A percentile compares a stretch with the other conserved stretches of the same genome.
These are phyloP conservation scores for Aureobasidium lini DNA, from an alignment of 2,329 filamentous ascomycete species.

Conservation along the genomic window DNA sequence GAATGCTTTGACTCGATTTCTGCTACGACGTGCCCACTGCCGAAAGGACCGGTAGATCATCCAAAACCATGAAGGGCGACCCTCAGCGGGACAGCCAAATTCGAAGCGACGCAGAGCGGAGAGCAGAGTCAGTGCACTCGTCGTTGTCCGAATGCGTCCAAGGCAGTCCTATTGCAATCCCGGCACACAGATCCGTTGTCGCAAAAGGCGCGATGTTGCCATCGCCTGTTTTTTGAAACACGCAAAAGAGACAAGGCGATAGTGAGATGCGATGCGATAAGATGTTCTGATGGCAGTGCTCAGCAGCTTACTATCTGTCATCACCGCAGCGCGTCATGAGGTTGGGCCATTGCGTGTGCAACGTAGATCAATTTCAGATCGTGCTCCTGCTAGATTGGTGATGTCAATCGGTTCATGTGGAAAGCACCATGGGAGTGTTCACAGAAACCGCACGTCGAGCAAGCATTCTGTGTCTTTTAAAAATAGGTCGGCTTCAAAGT, in stretches of 20 bases:
- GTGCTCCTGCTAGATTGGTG: neutral
- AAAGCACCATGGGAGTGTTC: neutral
- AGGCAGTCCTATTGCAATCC: neutral
- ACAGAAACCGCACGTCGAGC: neutral
- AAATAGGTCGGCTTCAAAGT: neutral
- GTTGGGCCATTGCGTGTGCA: neutral
- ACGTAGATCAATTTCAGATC: neutral
- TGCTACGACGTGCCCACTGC: neutral
- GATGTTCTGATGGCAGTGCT: neutral
- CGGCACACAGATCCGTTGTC: constrained; percentile 8
- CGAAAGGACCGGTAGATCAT: constrained; percentile 3
- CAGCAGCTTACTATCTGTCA: neutral
- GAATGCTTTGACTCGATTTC: neutral
- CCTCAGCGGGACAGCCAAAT: neutral
- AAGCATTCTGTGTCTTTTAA: neutral
- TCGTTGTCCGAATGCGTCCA: neutral
- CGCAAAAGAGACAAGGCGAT: neutral
- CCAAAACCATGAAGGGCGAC: neutral
- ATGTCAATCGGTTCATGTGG: neutral
- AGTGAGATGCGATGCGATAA: neutral
- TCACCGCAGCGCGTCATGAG: neutral
- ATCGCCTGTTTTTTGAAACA: constrained; percentile 1
- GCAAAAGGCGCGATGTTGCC: neutral
- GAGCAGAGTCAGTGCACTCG: neutral
- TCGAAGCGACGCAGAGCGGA: neutral